phyloP scores from a whole-genome alignment of 768 basidiomycete genomes.

The Mrakia hoshinonis region DNA sequence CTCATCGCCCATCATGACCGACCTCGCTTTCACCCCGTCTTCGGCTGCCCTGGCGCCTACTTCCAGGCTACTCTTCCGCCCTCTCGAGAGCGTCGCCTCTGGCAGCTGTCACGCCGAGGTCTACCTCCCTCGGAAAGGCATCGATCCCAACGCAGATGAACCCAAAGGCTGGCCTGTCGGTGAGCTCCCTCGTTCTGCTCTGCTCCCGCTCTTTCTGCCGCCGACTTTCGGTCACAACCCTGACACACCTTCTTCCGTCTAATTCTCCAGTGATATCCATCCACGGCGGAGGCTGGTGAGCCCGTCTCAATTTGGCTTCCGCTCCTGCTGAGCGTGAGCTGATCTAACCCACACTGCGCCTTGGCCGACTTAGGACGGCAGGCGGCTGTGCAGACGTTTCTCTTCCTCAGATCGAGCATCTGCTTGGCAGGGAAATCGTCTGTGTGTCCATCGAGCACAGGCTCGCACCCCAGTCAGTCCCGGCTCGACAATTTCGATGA shows the following conservation, averaged over 20 bases:
- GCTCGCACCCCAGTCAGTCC: conserved; percentile 14
- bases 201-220: no score
- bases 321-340: background rate
- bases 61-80: conserved; percentile 3
- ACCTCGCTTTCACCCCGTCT: no score
- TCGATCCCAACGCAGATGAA: background rate
- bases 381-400: background rate
- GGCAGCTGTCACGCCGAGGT: conserved; percentile 18
- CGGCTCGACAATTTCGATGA: background rate
- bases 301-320: background rate
- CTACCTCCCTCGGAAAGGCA: background rate
- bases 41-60: no score
- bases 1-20: no score
- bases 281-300: conserved; percentile 10
- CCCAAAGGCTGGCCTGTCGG: background rate
- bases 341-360: background rate
- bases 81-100: background rate
- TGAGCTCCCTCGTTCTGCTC: conserved; percentile 1
- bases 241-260: background rate
- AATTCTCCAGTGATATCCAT: conserved; percentile 8
- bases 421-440: background rate
- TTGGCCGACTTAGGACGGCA: background rate
- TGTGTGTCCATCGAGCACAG: conserved; percentile 11
- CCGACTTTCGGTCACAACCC: no score
- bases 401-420: background rate